Evolutionary conservation across 495 filamentous ascomycete species (phyloP), one percentile per base, ranked within the genome.

Genomic region (Talaromyces proteolyticus): DNA sequence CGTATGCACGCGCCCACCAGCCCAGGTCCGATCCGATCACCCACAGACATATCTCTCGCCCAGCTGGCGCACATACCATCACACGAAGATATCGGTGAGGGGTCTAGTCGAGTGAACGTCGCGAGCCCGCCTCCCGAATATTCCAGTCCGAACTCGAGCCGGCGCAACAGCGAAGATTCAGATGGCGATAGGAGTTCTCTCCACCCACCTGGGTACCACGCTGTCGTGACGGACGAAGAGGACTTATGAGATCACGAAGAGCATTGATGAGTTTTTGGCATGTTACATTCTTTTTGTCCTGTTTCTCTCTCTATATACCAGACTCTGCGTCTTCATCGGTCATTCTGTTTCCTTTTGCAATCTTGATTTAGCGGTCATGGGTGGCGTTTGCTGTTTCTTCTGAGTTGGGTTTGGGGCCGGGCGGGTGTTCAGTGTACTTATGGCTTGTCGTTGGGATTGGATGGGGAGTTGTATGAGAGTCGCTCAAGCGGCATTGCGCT

Each of bases 21-120:
- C 57, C 94, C 93, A 3, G 93, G 94, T 0, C 93, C 93, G 2
- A 75, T 88, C 39, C 82, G 93, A 47, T 91, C 86, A 55, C 91
- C 93, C n/a, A 96, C 92, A 21, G 93, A 98, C 60, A 98, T 98
- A 51, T 96, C 91, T 4, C 81, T 98, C 21, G 90, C 93, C 8
- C 79, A 80, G 57, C 67, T 86, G 26, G 78, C 84, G 26, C 88
- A 86, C 44, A 79, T 88, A 22, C 78, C 83, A 42, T 81, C 86
- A 2, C 73, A 87, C 42, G 87, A 91, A 51, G 84, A 88, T 60
- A 69, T 72, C 18, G 90, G 87, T n/a, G 89, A 93, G 64, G 80
- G 82, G 3, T 80, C 80, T 19, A 92, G 85, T 56, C 66, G 70
- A n/a, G 37, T 71, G 44, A 61, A 64, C 19, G 59, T 60, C 6